These are phyloP conservation scores for Coniferiporia sulphurascens DNA, from an alignment of 1,284 basidiomycete genomes.

Conservation along the genomic window DNA sequence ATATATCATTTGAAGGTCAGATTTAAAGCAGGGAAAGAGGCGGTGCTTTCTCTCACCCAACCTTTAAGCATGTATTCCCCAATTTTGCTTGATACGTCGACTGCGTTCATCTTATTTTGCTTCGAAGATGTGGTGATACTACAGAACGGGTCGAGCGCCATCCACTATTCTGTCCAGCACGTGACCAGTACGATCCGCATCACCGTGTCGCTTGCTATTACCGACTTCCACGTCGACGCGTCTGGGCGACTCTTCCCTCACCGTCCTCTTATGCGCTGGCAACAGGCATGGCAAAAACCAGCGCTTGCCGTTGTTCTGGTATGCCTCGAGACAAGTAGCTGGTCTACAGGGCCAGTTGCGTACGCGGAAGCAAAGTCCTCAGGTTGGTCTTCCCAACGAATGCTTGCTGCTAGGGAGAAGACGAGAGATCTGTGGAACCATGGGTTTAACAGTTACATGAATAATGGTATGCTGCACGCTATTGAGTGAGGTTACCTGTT, in stretches of 20 bases:
- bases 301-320: constrained; percentile 45
- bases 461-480: constrained; percentile 47
- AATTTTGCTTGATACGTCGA: constrained; percentile 53
- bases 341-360: constrained; percentile 28
- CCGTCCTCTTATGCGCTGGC: constrained; percentile 53
- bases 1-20: constrained; percentile 8
- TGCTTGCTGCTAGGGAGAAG: constrained; percentile 60
- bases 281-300: constrained; percentile 52
- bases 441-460: constrained; percentile 79
- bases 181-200: not conserved
- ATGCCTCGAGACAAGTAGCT: constrained; percentile 41
- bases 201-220: not conserved
- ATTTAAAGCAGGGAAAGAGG: not conserved
- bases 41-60: constrained; percentile 47
- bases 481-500: not conserved
- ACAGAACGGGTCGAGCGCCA: too few species aligned
- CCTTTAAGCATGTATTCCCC: constrained; percentile 73
- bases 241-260: not conserved
- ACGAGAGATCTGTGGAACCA: constrained; percentile 78
- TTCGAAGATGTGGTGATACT: not conserved
- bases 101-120: constrained; percentile 36
- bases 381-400: constrained; percentile 56
- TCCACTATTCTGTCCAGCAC: not conserved
- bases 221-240: constrained; percentile 13
- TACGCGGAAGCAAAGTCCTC: constrained; percentile 28